Percentiles rank a stretch among this genome's conserved stretches.
Evolutionary conservation across 2,329 filamentous ascomycete species (phyloP).

Genomic region (Macrophomina tecta): DNA sequence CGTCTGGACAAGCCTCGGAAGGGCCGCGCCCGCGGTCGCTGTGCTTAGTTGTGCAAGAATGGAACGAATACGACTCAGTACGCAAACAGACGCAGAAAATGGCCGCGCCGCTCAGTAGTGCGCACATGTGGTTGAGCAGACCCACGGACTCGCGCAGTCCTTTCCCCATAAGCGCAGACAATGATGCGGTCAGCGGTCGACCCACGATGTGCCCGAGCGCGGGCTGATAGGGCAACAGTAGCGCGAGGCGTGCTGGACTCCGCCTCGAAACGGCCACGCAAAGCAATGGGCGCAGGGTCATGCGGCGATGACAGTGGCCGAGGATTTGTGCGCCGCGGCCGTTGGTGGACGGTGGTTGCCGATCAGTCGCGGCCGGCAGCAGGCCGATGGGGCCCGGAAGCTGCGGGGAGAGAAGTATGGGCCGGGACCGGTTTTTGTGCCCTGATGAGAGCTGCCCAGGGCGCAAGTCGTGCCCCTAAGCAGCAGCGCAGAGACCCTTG

Average conservation of each 20-base stretch:
- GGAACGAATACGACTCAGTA: constrained; percentile 8
- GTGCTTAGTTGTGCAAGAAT: not conserved
- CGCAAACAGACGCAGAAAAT: not conserved
- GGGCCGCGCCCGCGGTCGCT: not conserved
- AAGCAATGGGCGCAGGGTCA: not conserved
- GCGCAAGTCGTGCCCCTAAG: not conserved
- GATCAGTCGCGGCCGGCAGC: not conserved
- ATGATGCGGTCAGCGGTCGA: constrained; percentile 14
- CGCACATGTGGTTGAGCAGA: not conserved
- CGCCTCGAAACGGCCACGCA: constrained; percentile 15
- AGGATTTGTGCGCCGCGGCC: not conserved
- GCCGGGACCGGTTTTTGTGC: not conserved
- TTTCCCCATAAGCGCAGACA: not conserved
- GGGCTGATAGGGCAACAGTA: constrained; percentile 7
- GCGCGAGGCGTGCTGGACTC: constrained; percentile 2
- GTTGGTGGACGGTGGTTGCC: not conserved
- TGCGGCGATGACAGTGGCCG: not conserved
- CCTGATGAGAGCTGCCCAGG: not conserved
- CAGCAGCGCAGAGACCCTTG: constrained; percentile 14
- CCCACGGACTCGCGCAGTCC: not conserved
- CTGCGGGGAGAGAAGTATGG: not conserved
- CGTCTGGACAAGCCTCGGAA: not conserved
- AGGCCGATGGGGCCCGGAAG: not conserved
- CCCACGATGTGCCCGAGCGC: constrained; percentile 8
- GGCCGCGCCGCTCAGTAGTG: not conserved